Percentiles rank a stretch among this genome's conserved stretches.
Conservation (phyloP, 1,284 basidiomycete species). For the Xerocomus minutiporus region DNA sequence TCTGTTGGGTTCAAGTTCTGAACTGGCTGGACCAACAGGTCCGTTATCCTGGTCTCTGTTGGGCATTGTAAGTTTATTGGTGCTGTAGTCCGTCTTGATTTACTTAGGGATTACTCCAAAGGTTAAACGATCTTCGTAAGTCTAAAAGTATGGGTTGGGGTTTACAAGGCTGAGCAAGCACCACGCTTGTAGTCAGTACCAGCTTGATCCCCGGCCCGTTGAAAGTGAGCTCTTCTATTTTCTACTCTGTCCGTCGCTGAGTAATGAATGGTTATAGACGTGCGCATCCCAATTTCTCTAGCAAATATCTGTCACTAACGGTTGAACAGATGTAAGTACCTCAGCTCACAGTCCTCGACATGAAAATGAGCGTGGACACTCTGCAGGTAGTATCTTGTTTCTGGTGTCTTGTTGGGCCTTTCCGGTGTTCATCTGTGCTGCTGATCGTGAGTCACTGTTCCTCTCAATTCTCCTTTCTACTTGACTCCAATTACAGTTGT, state of each 20-base stretch:
- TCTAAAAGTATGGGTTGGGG: not conserved
- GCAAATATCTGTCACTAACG: not conserved
- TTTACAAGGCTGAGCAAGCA: not conserved
- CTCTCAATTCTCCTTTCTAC: not conserved
- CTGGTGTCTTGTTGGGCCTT: slow-evolving; percentile 2
- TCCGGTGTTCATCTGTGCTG: slow-evolving; percentile 3
- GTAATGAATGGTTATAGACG: slow-evolving; percentile 4
- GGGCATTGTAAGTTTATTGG: slow-evolving; percentile 5
- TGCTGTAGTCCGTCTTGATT: not conserved
- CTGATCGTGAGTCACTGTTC: not conserved
- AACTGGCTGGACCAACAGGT: slow-evolving; percentile 4
- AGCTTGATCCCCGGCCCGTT: slow-evolving; percentile 8
- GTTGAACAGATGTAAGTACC: slow-evolving; percentile 11
- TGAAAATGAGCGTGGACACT: not conserved
- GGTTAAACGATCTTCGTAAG: slow-evolving; percentile 5
- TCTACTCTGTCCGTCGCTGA: not conserved
- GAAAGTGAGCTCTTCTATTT: not conserved
- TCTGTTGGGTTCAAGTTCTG: not conserved
- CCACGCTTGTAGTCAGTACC: not conserved
- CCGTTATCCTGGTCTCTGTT: slow-evolving; percentile 18
- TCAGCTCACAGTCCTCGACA: accelerated
- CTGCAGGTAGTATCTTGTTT: slow-evolving; percentile 1
- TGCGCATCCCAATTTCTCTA: not conserved
- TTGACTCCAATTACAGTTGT: not conserved
- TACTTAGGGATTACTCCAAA: not conserved